Conservation (phyloP, 2,329 filamentous ascomycete genomes). For the Fusarium dlaminii region DNA sequence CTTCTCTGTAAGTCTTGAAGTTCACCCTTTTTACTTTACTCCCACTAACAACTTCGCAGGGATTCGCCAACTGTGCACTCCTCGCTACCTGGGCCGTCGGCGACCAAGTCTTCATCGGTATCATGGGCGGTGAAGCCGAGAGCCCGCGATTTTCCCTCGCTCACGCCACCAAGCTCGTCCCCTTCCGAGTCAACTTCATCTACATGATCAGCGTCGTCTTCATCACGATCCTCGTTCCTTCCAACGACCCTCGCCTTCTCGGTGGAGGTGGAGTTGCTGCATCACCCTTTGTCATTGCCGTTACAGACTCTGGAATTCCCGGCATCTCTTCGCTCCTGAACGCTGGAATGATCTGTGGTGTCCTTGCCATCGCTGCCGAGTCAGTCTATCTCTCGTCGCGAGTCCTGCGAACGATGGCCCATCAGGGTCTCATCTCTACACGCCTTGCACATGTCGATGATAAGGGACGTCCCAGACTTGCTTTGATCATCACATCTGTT, state of each 20-base stretch:
- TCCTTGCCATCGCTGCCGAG: constrained; percentile 28
- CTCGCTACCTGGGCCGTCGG: constrained; percentile 35
- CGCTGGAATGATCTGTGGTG: constrained; percentile 32
- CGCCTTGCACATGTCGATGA: constrained; percentile 6
- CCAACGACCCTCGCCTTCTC: constrained; percentile 22
- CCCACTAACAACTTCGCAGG: not conserved
- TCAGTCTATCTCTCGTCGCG: constrained; percentile 25
- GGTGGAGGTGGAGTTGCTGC: constrained; percentile 22
- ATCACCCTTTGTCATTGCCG: constrained; percentile 32
- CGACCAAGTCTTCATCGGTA: constrained; percentile 37
- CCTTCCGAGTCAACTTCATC: constrained; percentile 30
- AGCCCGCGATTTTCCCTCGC: constrained; percentile 27
- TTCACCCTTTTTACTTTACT: rapidly evolving
- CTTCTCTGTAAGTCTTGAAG: constrained; percentile 8
- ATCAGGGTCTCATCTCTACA: constrained; percentile 9
- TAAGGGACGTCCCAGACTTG: constrained; percentile 18
- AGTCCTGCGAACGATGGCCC: constrained; percentile 28
- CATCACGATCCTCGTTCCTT: constrained; percentile 27
- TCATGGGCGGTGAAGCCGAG: constrained; percentile 35
- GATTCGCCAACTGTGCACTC: constrained; percentile 32
- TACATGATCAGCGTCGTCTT: constrained; percentile 34
- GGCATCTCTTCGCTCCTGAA: constrained; percentile 28
- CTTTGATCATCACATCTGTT: constrained; percentile 11
- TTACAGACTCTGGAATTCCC: constrained; percentile 21
- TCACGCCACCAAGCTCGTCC: constrained; percentile 33